Percentiles rank a stretch among this genome's conserved stretches.
Conservation (phyloP, 768 basidiomycete species). For the Tubosaeta brunneosetosa region DNA sequence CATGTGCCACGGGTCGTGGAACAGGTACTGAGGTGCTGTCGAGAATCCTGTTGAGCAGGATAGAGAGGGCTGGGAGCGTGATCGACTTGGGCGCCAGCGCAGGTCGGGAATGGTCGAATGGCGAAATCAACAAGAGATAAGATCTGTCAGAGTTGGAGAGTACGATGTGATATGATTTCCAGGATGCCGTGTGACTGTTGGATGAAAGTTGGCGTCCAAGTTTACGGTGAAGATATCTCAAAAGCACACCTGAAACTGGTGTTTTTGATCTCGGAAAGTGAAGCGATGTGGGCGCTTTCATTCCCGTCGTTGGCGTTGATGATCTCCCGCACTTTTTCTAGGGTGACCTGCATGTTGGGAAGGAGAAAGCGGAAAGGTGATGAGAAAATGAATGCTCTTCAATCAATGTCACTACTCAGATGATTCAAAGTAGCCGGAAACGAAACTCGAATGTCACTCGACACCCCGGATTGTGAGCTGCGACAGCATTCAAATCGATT, state of each 20-base stretch:
- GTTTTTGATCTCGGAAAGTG: conserved; percentile 22
- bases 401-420: too few relatives aligned
- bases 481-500: too few relatives aligned
- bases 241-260: conserved; percentile 30
- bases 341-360: conserved; percentile 16
- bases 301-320: conserved; percentile 22
- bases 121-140: conserved; percentile 28
- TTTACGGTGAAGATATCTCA: neutral
- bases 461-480: too few relatives aligned
- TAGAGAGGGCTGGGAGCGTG: conserved; percentile 33
- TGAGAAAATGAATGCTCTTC: too few relatives aligned
- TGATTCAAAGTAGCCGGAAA: too few relatives aligned
- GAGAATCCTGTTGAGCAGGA: conserved; percentile 41
- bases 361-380: too few relatives aligned
- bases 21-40: conserved; percentile 47
- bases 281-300: conserved; percentile 5
- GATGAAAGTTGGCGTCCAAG: neutral
- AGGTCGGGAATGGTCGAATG: conserved; percentile 9
- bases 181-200: conserved; percentile 24
- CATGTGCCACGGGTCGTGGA: conserved; percentile 41
- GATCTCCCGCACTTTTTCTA: conserved; percentile 30
- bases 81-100: conserved; percentile 11
- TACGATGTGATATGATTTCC: conserved; percentile 28
- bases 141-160: conserved; percentile 16
- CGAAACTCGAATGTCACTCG: too few relatives aligned